Base-by-base conservation (phyloP, 495 filamentous ascomycete genomes). In the Mytilinidion resinicola region DNA sequence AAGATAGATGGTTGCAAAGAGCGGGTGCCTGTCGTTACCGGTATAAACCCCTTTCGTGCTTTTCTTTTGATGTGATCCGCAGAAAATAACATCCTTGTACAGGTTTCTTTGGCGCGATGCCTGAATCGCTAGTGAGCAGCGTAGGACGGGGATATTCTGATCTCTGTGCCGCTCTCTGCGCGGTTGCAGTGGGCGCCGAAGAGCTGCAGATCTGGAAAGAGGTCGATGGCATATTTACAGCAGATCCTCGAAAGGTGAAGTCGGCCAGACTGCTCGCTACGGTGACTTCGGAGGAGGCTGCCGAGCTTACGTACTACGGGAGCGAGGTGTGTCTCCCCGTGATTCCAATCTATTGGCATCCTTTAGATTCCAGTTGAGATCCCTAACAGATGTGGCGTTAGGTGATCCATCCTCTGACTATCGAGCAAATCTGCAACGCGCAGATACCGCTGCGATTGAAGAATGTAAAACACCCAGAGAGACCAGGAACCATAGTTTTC, bases 161-260 rank as follows among this genome's bases (percentile, higher is more conserved):
- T 72, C 80, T 96, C 37, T 95, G 90, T 65, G 89, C 89, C 1
- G 88, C 91, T 37, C 72, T 95, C 11, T 81, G 85, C 30, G 89
- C 90, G 7, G 89, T 95, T 3, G 90, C 87, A 19, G 72, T 89
- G 0, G 79, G 80, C 55, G 88, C 89, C 4, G 77, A 84, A 35
- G 90, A 96, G 66, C 77, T 95, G 20, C 90, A 96, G 67, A 85
- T 95, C 8, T 92, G 90, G 89, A 95, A 95, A 73, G 90, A 95
- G 65, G 90, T 95, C 19, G 89, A 93, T 67, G 90, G 90, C 20
- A 92, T 95, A 57, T 95, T 91, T 72, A 93, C 88, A 0, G 88
- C 88, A 19, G 90, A 95, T 65, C 90, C 90, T 1, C 78, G 85
- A 50, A 95, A 95, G 67, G 90, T 96, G 20, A 90, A 89, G 0